Conservation (phyloP, 768 basidiomycete genomes). For the Xerocomellus dryophilus region DNA sequence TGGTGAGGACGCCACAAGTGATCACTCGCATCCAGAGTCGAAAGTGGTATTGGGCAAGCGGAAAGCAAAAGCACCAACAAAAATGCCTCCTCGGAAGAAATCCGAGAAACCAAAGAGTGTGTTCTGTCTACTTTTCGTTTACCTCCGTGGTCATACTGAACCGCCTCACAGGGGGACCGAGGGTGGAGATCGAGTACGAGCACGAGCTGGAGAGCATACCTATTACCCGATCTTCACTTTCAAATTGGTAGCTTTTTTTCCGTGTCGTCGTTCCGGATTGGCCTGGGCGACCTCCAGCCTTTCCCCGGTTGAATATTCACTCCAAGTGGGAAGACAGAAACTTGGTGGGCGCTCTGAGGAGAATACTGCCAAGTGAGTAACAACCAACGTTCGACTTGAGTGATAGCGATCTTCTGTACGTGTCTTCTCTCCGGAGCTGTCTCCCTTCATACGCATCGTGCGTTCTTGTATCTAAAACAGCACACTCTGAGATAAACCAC, state of each 20-base stretch:
- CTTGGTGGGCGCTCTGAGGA: background rate
- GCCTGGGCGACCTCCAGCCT: background rate
- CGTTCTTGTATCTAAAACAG: too few relatives aligned
- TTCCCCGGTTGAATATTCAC: background rate
- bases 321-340: background rate
- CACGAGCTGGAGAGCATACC: slow-evolving; percentile 77
- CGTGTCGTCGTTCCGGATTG: background rate
- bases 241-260: slow-evolving; percentile 49
- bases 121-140: slow-evolving; percentile 24
- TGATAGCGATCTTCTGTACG: background rate
- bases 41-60: slow-evolving; percentile 63
- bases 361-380: background rate
- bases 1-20: slow-evolving; percentile 38
- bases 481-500: too few relatives aligned
- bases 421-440: background rate
- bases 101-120: slow-evolving; percentile 63
- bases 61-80: slow-evolving; percentile 47
- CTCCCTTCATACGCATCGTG: too few relatives aligned
- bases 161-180: slow-evolving; percentile 55
- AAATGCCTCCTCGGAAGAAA: slow-evolving; percentile 47
- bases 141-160: slow-evolving; percentile 10
- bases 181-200: slow-evolving; percentile 96
- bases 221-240: slow-evolving; percentile 48
- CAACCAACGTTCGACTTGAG: background rate
- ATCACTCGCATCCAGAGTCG: slow-evolving; percentile 35